Conservation (phyloP, 805 yeast genomes). For the Metschnikowia matae region DNA sequence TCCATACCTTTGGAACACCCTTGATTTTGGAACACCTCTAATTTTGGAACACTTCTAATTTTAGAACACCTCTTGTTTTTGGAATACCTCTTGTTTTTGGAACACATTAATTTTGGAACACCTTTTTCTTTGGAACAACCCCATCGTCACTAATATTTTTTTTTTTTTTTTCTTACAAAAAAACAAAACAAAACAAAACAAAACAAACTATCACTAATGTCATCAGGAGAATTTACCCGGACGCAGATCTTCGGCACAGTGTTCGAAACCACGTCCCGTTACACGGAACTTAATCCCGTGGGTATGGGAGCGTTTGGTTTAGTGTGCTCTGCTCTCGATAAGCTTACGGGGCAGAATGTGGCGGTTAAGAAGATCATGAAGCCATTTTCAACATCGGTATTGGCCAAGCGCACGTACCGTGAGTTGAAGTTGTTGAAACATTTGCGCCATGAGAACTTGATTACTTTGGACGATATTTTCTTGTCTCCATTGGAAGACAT, state of each 20-base stretch:
- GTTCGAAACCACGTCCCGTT: constrained; percentile 86
- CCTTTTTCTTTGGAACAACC: no score
- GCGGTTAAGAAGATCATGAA: constrained; percentile 98
- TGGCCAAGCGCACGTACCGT: constrained; percentile 94
- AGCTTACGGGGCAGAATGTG: constrained; percentile 83
- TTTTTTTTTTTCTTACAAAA: no score
- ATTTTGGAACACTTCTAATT: no score
- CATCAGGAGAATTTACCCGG: constrained; percentile 51
- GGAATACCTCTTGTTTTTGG: no score
- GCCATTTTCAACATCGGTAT: constrained; percentile 90
- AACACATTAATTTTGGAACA: no score
- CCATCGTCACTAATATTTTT: no score
- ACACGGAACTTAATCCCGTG: constrained; percentile 90
- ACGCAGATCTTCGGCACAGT: constrained; percentile 95
- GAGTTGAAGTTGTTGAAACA: constrained; percentile 92
- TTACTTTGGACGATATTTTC: constrained; percentile 44
- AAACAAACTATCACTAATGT: constrained; percentile 35
- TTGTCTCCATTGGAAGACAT: constrained; percentile 89
- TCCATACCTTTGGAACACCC: no score
- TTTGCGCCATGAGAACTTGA: constrained; percentile 89
- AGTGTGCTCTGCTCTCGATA: constrained; percentile 94
- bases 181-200: no score
- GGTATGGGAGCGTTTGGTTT: constrained; percentile 99
- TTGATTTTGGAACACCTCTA: no score
- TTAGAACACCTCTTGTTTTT: no score